Evolutionary conservation across 768 basidiomycete species (phyloP), one percentile per base, ranked within the genome.

Genomic region (Amanita rubescens): DNA sequence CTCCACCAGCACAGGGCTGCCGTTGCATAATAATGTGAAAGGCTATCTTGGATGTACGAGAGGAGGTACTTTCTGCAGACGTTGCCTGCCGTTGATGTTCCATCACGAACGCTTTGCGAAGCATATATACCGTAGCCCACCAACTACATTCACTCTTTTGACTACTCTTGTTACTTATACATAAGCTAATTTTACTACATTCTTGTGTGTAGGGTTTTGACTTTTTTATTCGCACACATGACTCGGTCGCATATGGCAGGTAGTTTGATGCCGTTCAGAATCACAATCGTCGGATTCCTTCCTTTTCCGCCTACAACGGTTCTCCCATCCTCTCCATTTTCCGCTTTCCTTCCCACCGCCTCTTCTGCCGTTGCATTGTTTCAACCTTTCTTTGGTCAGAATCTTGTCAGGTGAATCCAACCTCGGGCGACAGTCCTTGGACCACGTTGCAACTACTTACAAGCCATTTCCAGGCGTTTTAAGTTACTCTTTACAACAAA

Each of bases 1-100:
- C 90, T 52, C 87, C 90, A 48, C 88, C 84, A 63, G 78, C 82
- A 47, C 74, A 80, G 62, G 82, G 85, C 27, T 88, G 87, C 74
- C 80, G 74, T 63, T 88, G 86, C 66, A 65, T 77, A 49, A 71
- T 88, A 64, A 87, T 87, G 86, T 87, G 74, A 80, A 67, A 52
- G 24, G 25, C 24, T 25, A 50, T 49, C 24, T 55, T 30, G 33
- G 30, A 34, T 27, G 33, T 20, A 25, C 30, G 19, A 50, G 55
- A 27, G 35, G 46, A 48, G 43, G 45, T 33, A n/a, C n/a, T n/a
- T 22, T 34, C 19, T 54, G 15, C 49, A 22, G 42, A 32, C 7
- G 11, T n/a, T 20, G 38, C 42, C 27, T 49, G 22, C 24, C 24
- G 5, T 4, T 19, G 43, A n/a, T 51, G 41, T 38, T 44, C n/a